Base-by-base conservation (phyloP, 2,329 filamentous ascomycete genomes). In the Anisogramma anomala region DNA sequence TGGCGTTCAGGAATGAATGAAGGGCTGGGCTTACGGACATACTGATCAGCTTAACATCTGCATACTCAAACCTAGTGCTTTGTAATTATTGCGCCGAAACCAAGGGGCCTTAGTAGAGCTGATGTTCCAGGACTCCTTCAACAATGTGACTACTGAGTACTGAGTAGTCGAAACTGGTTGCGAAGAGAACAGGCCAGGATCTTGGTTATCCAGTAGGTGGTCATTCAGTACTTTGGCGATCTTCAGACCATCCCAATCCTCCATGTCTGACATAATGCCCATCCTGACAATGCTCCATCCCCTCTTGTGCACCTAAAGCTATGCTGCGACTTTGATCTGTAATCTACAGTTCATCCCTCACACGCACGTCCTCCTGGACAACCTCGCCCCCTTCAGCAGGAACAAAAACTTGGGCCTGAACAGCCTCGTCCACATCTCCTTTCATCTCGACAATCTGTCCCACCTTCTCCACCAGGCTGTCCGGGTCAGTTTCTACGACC, bases 401-500 rank as follows among this genome's bases (percentile, higher is more conserved):
- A 17, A 36, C 30, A 22, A 41, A 19, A 17, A n/a, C 37, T 27
- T 43, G 33, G 20, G 28, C 18, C 26, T 31, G 27, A 5, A 49
- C 46, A 23, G 30, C 31, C 22, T 39, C 39, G 23, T 46, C 42
- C 27, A 18, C 41, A 13, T 30, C 52, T 20, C 27, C 28, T 1
- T 32, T 36, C 25, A 22, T 52, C 36, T 69, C 67, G 34, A 78
- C 65, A 33, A 76, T 68, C 52, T 65, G 69, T 26, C 67, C 69
- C 15, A 84, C 64, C 47, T 73, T 58, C 26, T 75, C 71, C 6
- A 69, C 54, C 50, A 75, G 53, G 6, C 63, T 62, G 10, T 66
- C 65, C 9, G 52, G 53, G 15, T 58, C 59, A 1, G 46, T 54
- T 13, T 30, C 48, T 1, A 39, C 50, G 22, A 37, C 49, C 18